Base-by-base conservation (phyloP, 768 basidiomycete species). In the Trametes punicea region DNA sequence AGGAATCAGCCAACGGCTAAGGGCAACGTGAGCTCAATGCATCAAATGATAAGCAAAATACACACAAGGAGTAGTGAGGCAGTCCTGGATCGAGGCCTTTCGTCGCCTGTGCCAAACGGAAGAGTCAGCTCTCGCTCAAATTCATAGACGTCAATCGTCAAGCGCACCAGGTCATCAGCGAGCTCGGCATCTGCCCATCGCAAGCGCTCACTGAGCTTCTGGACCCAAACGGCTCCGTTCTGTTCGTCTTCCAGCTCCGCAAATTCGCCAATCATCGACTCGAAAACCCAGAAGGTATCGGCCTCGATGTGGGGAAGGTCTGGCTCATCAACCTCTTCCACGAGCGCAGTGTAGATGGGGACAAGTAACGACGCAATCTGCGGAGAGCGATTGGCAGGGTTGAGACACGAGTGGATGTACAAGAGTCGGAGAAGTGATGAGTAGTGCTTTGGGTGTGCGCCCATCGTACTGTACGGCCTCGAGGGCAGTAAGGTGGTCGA, bases 41-140 rank as follows among this genome's bases (percentile, higher is more conserved):
- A 20, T 16, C 6, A 6, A 13, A 40, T 42, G 21, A 6, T 20
- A 48, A 51, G 46, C 34, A 34, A 41, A 40, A 18, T 13, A 62
- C 88, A 60, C 70, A 90, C 89, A 85, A 86, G 45, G 89, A 89
- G 68, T 88, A 91, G 71, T 91, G 88, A 2, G 89, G 89, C 25
- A 85, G 71, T 25, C 76, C 70, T 20, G 89, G 89, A 64, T 88
- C 84, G 7, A 92, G 73, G 1, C 88, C 85, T 60, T 81, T 83
- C 9, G 70, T 67, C 64, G 79, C 75, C 89, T 91, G 29, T 15
- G 16, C 26, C 2, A 27, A 36, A 5, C 8, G 13, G n/a, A n/a
- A n/a, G n/a, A n/a, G n/a, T n/a, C n/a, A n/a, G n/a, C 31, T 18
- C 8, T 1, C 20, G 50, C 25, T 27, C 13, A 25, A n/a, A 15